These are phyloP conservation scores for Salix suchowensis DNA, from an alignment of 345 rosid species.

Conservation along the genomic window DNA sequence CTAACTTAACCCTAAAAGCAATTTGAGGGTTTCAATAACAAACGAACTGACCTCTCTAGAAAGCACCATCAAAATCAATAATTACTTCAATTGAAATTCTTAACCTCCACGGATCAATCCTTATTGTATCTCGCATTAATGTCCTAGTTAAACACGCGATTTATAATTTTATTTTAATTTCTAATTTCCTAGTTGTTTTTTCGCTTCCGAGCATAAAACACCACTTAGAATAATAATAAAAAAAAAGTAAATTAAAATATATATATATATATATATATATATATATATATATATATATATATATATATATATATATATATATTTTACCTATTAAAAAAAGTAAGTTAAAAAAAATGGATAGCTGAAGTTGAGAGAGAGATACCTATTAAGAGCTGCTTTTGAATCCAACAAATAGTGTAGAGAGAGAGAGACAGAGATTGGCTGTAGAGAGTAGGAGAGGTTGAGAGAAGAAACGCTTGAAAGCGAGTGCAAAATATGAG, in stretches of 20 bases:
- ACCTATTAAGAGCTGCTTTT: conserved; percentile 27
- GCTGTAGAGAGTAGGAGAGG: conserved; percentile 11
- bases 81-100: not conserved
- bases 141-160: conserved; percentile 16
- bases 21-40: conserved; percentile 14
- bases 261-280: conserved; percentile 4
- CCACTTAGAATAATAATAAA: not conserved
- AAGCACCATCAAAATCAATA: not conserved
- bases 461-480: not conserved
- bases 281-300: not conserved
- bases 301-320: not conserved
- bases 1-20: not conserved
- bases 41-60: not conserved
- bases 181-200: not conserved
- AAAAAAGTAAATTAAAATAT: not conserved
- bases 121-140: conserved; percentile 10
- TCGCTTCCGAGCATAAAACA: not conserved
- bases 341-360: not conserved
- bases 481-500: conserved; percentile 9
- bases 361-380: conserved; percentile 15
- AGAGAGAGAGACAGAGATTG: conserved; percentile 20
- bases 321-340: no score
- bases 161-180: not conserved
- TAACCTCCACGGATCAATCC: conserved; percentile 15
- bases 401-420: conserved; percentile 6